A percentile compares a stretch with the other conserved stretches of the same genome.
Evolutionary conservation across 352 stramenopile genomes (phyloP).

Genomic region (Phytophthora parvispora): DNA sequence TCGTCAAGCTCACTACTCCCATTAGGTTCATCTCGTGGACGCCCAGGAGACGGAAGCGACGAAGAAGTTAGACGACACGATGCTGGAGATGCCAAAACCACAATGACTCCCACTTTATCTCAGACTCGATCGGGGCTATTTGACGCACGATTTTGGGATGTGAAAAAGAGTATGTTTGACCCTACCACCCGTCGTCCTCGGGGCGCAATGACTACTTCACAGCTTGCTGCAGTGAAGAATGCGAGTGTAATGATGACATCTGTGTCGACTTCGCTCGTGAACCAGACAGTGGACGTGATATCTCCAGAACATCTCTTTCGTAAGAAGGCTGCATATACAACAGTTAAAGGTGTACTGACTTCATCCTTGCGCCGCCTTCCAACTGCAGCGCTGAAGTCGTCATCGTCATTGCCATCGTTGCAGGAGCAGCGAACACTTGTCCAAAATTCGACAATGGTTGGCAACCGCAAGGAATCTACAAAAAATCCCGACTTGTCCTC

Average conservation of each 20-base stretch:
- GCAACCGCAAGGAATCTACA: conserved; percentile 1
- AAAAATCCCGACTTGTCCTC: background rate
- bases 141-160: conserved; percentile 75
- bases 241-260: conserved; percentile 49
- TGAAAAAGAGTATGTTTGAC: conserved; percentile 79
- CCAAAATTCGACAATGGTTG: background rate
- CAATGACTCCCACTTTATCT: conserved; percentile 1
- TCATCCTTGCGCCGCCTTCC: conserved; percentile 68
- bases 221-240: conserved; percentile 57
- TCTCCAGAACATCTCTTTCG: conserved; percentile 70
- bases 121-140: conserved; percentile 44
- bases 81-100: background rate
- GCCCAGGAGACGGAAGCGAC: conserved; percentile 18
- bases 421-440: conserved; percentile 10
- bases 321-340: conserved; percentile 73
- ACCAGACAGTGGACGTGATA: conserved; percentile 66
- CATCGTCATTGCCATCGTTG: conserved; percentile 45
- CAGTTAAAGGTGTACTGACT: conserved; percentile 65
- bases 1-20: conserved; percentile 21
- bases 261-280: conserved; percentile 25
- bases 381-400: conserved; percentile 35
- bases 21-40: conserved; percentile 14
- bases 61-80: conserved; percentile 31
- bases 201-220: conserved; percentile 50
- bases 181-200: conserved; percentile 40